Base-by-base conservation (phyloP, 2,329 filamentous ascomycete species). In the Fusarium hostae region DNA sequence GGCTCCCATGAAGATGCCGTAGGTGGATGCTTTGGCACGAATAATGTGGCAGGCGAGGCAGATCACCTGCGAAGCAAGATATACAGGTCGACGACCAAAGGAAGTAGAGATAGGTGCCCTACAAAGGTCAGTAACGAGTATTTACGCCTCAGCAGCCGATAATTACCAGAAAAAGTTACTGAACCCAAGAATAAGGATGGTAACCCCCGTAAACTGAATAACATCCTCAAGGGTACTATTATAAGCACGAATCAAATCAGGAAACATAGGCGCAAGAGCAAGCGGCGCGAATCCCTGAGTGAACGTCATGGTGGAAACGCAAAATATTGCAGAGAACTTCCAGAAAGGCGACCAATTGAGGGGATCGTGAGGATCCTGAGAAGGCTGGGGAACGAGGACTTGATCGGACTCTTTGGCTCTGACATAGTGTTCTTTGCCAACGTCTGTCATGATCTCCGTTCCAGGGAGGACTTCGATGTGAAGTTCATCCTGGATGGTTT, bases 371-470 rank as follows among this genome's bases (percentile, higher is more conserved):
- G 44, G 60, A 15, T 61, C 60, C 3, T 37, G 43, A 2, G 60
- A 63, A 30, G 70, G 68, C 8, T 72, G 65, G 3, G 70, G 70
- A 26, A 72, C 48, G 39, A 72, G 68, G n/a, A 72, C 70, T 16
- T 59, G 54, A 18, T 72, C 44, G 0, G 70, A 69, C 28, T 62
- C 43, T 44, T 71, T 66, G 48, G 30, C 65, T 47, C 65, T 61
- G 44, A 72, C 65, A 11, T 55, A 72, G 15, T 70, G 68, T 24
- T 72, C 57, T 30, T 64, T 66, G 20, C 70, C 69, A n/a, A 72
- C 22, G 20, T 72, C 70, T 12, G 68, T 57, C 70, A 72, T 72
- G 45, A 72, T 72, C 28, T 72, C 70, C 11, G 68, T 72, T 8
- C 70, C 70, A 0, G 70, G 70, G 30, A 72, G 47, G 15, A 72